Evolutionary conservation across 345 rosid genomes (phyloP).

Genomic region (Geranium brycei): DNA sequence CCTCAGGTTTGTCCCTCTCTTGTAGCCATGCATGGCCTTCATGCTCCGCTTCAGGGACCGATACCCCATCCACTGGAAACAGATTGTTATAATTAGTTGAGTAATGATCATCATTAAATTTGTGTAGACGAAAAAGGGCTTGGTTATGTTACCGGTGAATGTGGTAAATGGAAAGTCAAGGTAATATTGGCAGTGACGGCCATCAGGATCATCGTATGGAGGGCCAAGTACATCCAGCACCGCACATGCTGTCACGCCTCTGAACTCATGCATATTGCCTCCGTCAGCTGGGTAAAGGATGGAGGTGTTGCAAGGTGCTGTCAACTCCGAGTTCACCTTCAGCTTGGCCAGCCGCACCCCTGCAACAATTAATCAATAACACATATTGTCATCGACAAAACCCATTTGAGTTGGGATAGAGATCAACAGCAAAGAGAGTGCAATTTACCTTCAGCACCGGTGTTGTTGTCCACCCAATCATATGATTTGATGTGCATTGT

Average conservation of each 20-base stretch:
- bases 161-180: conserved; percentile 34
- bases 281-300: conserved; percentile 86
- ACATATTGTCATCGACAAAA: too few species aligned
- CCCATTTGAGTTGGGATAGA: background rate
- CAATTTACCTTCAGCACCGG: conserved; percentile 24
- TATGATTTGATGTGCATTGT: conserved; percentile 90
- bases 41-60: conserved; percentile 38
- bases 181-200: conserved; percentile 75
- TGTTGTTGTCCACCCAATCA: conserved; percentile 62
- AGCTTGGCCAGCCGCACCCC: conserved; percentile 54
- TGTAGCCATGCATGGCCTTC: conserved; percentile 60
- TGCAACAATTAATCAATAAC: background rate
- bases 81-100: too few species aligned
- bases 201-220: conserved; percentile 62
- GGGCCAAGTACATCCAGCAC: conserved; percentile 90
- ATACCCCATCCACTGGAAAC: conserved; percentile 27
- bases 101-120: background rate
- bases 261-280: conserved; percentile 95
- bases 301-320: conserved; percentile 63
- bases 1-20: conserved; percentile 50
- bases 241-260: conserved; percentile 73
- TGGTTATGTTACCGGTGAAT: conserved; percentile 35
- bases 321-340: conserved; percentile 53
- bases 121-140: too few species aligned
- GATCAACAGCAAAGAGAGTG: background rate